These are phyloP conservation scores for Telopea speciosissima DNA, from an alignment of 177 flowering plant species.

Conservation along the genomic window DNA sequence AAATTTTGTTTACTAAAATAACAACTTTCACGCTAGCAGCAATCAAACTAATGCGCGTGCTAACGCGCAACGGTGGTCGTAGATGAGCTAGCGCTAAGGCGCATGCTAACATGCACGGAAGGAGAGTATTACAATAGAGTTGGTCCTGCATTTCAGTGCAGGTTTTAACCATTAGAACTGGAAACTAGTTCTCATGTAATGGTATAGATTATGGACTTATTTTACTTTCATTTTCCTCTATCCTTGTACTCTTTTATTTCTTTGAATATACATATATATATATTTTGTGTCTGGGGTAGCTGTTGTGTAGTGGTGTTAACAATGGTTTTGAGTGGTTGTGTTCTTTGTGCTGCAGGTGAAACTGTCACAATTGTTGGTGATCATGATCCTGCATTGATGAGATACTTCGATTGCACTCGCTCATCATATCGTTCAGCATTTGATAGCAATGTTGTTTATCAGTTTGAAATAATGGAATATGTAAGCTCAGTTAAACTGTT, in stretches of 20 bases:
- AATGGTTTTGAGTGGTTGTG: neutral
- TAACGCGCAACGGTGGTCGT: too few species aligned
- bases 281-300: neutral
- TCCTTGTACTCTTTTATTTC: neutral
- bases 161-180: too few species aligned
- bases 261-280: too few species aligned
- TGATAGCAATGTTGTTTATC: constrained; percentile 87
- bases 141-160: too few species aligned
- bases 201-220: neutral
- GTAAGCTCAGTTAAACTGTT: constrained; percentile 38
- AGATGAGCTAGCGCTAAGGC: too few species aligned
- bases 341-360: constrained; percentile 56
- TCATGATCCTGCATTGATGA: constrained; percentile 79
- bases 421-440: constrained; percentile 94
- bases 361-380: constrained; percentile 94
- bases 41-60: too few species aligned
- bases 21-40: too few species aligned
- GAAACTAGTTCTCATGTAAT: neutral
- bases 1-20: too few species aligned
- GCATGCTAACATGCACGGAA: too few species aligned
- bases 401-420: constrained; percentile 92
- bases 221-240: neutral
- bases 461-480: constrained; percentile 97
- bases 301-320: neutral
- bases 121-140: too few species aligned